A percentile compares a stretch with the other conserved stretches of the same genome.
phyloP scores from a whole-genome alignment of 371 early-diverging fungal species.

The Mucor circinelloides region DNA sequence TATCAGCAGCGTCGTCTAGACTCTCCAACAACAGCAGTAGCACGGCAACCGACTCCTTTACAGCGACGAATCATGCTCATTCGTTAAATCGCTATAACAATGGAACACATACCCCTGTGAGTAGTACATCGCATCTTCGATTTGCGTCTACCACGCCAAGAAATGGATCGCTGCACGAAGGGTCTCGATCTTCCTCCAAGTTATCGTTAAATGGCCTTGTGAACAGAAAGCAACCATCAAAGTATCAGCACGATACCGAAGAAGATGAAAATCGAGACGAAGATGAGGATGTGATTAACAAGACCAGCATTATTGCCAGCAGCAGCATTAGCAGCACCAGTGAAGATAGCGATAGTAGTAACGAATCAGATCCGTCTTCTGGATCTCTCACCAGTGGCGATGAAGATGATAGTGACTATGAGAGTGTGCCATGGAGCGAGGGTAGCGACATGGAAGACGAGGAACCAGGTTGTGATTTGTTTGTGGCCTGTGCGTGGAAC shows the following conservation, averaged over 20 bases:
- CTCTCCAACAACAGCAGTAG: neutral
- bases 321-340: neutral
- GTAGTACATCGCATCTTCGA: slow-evolving; percentile 12
- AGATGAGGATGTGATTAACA: neutral
- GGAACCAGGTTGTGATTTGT: slow-evolving; percentile 59
- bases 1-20: slow-evolving; percentile 12
- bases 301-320: neutral
- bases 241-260: neutral
- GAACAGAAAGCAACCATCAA: neutral
- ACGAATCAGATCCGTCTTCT: neutral
- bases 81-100: neutral
- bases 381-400: neutral
- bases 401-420: slow-evolving; percentile 23
- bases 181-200: slow-evolving; percentile 6
- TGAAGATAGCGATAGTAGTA: neutral
- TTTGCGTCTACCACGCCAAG: slow-evolving; percentile 5
- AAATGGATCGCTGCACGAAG: neutral
- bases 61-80: neutral
- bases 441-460: slow-evolving; percentile 24
- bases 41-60: neutral
- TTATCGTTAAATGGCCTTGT: neutral
- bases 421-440: slow-evolving; percentile 31
- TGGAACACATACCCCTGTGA: slow-evolving; percentile 10
- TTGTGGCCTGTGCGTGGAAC: slow-evolving; percentile 83
- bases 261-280: slow-evolving; percentile 9